Evolutionary conservation across 345 rosid species (phyloP), one percentile per base, ranked within the genome.

Genomic region (Populus ilicifolia): DNA sequence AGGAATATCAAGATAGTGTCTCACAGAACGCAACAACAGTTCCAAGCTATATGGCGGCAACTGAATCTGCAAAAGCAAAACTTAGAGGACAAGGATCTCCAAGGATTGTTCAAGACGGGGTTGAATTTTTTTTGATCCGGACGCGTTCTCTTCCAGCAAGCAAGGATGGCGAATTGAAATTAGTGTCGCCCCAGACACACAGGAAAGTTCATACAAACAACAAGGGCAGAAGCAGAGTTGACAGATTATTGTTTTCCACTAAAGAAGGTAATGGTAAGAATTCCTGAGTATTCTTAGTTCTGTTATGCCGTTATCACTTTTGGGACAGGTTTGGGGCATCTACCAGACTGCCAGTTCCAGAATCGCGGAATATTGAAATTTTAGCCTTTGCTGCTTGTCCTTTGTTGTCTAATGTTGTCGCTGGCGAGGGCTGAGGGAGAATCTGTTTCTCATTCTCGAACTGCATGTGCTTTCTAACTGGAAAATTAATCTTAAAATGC

Each of bases 21-120:
- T 71, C 72, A 13, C 69, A 46, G 29, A 75, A 56, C 35, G 52
- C 73, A 27, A 50, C 81, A 46, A 59, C 16, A 2, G 3, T 74
- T 20, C 82, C 85, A 7, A 75, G 82, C 70, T 82, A 82, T 74
- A 82, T 79, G 85, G 82, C 85, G 0, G 80, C 77, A 38, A 82
- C 85, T 75, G 77, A 75, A 71, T 82, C 85, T 70, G 82, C 77
- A 44, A 82, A 82, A 46, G 82, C 82, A 12, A 75, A 71, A 52
- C 77, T 71, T 62, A 78, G 79, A 72, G 66, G 41, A 23, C 77
- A 79, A 11, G 81, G 80, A 21, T 75, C 80, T 30, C 71, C 82
- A 41, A 79, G 70, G 70, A 54, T 80, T 20, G 69, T 74, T 69
- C 78, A 74, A 33, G 80, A 81, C 69, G 75, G 39, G 29, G 74